phyloP scores from a whole-genome alignment of 2,329 filamentous ascomycete genomes.

The Talaromyces atroroseus region DNA sequence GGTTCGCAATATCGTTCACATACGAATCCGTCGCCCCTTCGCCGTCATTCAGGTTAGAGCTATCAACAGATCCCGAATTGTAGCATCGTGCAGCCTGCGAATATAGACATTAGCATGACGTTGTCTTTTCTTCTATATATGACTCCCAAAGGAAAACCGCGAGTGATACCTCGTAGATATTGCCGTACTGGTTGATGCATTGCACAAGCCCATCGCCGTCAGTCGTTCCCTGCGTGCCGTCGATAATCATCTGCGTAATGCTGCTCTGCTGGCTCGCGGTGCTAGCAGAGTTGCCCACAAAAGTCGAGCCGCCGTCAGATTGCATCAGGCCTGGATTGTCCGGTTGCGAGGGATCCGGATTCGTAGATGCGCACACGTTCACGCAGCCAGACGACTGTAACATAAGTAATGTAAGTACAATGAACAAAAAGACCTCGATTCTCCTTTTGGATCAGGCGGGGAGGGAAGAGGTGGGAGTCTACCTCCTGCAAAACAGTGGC shows the following conservation, averaged over 20 bases:
- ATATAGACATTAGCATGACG: not conserved
- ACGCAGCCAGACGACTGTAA: conserved; percentile 11
- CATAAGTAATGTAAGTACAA: not conserved
- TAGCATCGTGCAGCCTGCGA: conserved; percentile 12
- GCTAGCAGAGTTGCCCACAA: conserved; percentile 9
- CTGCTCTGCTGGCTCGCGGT: conserved; percentile 4
- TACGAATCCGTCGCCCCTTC: conserved; percentile 11
- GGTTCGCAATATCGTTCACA: conserved; percentile 12
- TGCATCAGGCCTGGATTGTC: conserved; percentile 12
- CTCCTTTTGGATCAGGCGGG: too few relatives aligned
- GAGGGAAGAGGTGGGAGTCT: too few relatives aligned
- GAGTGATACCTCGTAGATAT: conserved; percentile 9
- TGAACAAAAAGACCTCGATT: too few relatives aligned
- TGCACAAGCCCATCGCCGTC: conserved; percentile 10
- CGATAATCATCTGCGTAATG: conserved; percentile 11
- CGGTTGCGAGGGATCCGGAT: conserved; percentile 11
- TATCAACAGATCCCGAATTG: conserved; percentile 11
- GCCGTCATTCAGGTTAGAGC: conserved; percentile 8
- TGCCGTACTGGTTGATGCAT: conserved; percentile 12
- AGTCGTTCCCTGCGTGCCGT: conserved; percentile 8
- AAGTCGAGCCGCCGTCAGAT: conserved; percentile 10
- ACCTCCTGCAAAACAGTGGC: conserved; percentile 11
- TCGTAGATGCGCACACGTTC: conserved; percentile 6
- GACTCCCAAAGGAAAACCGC: not conserved
- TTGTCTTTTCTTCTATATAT: not conserved